A percentile compares a stretch with the other conserved stretches of the same genome.
Conservation (phyloP, 257 asterid species). For the Solanum bulbocastanum region DNA sequence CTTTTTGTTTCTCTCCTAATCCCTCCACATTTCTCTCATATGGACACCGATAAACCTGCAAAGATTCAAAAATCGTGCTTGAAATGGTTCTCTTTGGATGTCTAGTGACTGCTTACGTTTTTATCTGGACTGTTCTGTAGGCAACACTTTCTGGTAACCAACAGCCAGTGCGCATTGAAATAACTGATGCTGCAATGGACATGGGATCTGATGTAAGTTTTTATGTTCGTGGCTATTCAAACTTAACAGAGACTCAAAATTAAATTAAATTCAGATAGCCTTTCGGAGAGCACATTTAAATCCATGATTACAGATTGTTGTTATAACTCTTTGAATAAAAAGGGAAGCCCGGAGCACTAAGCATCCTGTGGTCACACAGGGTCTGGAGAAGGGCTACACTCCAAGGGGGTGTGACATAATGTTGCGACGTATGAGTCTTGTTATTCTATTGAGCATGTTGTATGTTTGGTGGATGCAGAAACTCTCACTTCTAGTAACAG, state of each 20-base stretch:
- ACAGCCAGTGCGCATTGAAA: constrained; percentile 87
- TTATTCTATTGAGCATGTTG: neutral
- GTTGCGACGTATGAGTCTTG: too few relatives aligned
- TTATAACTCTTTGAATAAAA: neutral
- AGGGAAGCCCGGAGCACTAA: neutral
- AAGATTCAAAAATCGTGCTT: neutral
- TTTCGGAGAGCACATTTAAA: too few relatives aligned
- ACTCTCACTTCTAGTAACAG: constrained; percentile 69
- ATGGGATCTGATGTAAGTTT: constrained; percentile 72
- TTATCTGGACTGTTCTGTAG: constrained; percentile 18
- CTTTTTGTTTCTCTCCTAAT: neutral
- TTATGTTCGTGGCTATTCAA: neutral
- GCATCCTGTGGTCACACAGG: neutral
- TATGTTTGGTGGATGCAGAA: constrained; percentile 21
- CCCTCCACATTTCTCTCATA: neutral
- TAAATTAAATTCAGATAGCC: neutral
- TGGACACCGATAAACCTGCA: neutral
- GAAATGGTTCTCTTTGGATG: neutral
- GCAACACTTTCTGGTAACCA: constrained; percentile 95
- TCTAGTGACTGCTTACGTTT: neutral
- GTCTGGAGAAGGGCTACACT: neutral
- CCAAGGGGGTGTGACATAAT: too few relatives aligned
- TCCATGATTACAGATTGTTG: neutral
- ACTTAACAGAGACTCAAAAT: neutral
- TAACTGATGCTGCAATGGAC: constrained; percentile 95